Conservation (phyloP, 352 stramenopile species). For the Proteromonas lacertae region DNA sequence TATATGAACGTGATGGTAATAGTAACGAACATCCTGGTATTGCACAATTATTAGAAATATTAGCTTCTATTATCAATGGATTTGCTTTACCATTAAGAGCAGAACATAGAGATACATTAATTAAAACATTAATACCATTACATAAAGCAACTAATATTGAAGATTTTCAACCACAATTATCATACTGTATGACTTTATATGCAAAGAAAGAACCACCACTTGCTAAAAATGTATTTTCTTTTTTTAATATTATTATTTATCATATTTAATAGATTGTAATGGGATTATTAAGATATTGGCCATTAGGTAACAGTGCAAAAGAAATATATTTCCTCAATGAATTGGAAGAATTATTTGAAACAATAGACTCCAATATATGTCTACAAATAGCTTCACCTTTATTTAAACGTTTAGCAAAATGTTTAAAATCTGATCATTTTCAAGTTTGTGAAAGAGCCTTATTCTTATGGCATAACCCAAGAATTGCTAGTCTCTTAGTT, state of each 20-base stretch:
- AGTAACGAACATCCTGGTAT: slow-evolving; percentile 64
- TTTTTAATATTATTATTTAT: no score
- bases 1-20: slow-evolving; percentile 91
- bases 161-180: slow-evolving; percentile 91
- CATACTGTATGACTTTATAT: slow-evolving; percentile 97
- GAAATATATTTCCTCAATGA: slow-evolving; percentile 84
- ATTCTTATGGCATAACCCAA: slow-evolving; percentile 93
- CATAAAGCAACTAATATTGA: slow-evolving; percentile 76
- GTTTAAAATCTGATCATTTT: slow-evolving; percentile 69
- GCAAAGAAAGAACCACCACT: slow-evolving; percentile 93
- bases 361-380: slow-evolving; percentile 41
- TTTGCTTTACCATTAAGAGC: slow-evolving; percentile 94
- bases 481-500: no score
- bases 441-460: slow-evolving; percentile 76
- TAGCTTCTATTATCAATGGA: slow-evolving; percentile 94
- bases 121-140: slow-evolving; percentile 70
- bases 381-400: slow-evolving; percentile 27
- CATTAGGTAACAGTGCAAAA: slow-evolving; percentile 62
- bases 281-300: slow-evolving; percentile 71
- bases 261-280: slow-evolving; percentile 70
- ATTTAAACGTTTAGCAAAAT: slow-evolving; percentile 33
- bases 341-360: slow-evolving; percentile 87
- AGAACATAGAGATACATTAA: slow-evolving; percentile 62
- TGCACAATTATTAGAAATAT: slow-evolving; percentile 83
- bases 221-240: no score